Evolutionary conservation across 768 basidiomycete species (phyloP).

Genomic region (Mycena amicta): DNA sequence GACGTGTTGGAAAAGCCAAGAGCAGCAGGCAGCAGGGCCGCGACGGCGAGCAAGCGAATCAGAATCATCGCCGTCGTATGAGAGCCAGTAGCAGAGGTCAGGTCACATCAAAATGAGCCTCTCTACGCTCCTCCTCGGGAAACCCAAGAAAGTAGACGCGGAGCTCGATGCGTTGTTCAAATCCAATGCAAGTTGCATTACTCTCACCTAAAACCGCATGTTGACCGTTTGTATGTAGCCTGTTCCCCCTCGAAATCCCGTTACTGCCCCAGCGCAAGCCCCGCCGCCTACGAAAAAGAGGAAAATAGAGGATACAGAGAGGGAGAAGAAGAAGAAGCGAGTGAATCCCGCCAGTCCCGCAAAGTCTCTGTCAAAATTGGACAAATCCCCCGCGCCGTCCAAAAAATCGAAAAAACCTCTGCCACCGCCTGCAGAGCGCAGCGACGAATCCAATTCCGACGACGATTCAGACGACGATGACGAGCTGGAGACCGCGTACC

Average conservation of each 20-base stretch:
- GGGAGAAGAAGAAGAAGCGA: constrained; percentile 17
- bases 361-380: too few species aligned
- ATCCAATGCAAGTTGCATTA: constrained; percentile 42
- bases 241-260: constrained; percentile 20
- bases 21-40: constrained; percentile 48
- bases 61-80: constrained; percentile 41
- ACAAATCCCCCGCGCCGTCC: not conserved
- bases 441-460: constrained; percentile 24
- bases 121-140: constrained; percentile 52
- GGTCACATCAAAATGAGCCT: constrained; percentile 49
- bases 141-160: constrained; percentile 48
- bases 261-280: constrained; percentile 12
- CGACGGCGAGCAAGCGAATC: constrained; percentile 44
- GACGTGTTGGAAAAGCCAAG: constrained; percentile 63
- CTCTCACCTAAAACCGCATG: not conserved
- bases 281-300: constrained; percentile 33
- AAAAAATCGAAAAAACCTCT: constrained; percentile 20
- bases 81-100: too few species aligned
- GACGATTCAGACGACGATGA: constrained; percentile 35
- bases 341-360: constrained; percentile 3
- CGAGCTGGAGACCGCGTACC: constrained; percentile 37
- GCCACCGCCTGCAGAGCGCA: constrained; percentile 7
- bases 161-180: constrained; percentile 69
- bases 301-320: constrained; percentile 30
- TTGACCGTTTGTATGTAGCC: constrained; percentile 1